Evolutionary conservation across 495 filamentous ascomycete species (phyloP).

Genomic region (Talaromyces proteolyticus): DNA sequence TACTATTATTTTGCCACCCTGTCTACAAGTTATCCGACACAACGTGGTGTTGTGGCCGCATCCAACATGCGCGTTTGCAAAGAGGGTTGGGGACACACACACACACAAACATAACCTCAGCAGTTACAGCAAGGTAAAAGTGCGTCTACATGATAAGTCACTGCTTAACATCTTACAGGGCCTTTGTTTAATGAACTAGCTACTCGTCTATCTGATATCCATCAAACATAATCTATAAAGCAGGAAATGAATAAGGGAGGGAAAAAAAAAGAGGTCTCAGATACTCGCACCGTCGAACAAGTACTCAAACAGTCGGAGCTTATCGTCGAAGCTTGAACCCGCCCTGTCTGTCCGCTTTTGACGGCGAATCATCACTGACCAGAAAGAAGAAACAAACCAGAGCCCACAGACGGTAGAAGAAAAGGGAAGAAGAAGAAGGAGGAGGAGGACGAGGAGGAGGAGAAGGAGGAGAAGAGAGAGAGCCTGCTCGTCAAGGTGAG

Average conservation of each 20-base stretch:
- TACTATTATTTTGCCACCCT: too few relatives aligned
- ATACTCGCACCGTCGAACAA: conserved; percentile 2
- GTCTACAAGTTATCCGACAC: too few relatives aligned
- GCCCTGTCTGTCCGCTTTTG: conserved; percentile 1
- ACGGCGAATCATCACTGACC: conserved; percentile 4
- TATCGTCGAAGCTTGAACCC: conserved; percentile 7
- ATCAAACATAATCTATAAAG: neutral
- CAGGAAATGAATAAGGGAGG: neutral
- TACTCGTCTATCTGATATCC: too few relatives aligned
- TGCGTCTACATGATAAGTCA: too few relatives aligned
- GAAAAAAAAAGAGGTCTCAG: neutral
- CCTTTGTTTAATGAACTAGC: too few relatives aligned
- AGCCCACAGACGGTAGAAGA: neutral
- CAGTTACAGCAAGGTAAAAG: too few relatives aligned
- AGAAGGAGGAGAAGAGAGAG: neutral
- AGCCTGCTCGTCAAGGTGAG: neutral
- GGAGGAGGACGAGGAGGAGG: neutral
- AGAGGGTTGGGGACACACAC: too few relatives aligned
- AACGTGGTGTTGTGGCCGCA: too few relatives aligned
- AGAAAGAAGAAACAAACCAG: neutral
- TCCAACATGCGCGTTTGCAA: too few relatives aligned
- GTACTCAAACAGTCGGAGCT: conserved; percentile 4
- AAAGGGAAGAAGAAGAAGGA: neutral
- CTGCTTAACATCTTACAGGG: too few relatives aligned
- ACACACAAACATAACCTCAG: too few relatives aligned